Evolutionary conservation across 805 yeast species (phyloP).

Genomic region (Candida sonorensis): DNA sequence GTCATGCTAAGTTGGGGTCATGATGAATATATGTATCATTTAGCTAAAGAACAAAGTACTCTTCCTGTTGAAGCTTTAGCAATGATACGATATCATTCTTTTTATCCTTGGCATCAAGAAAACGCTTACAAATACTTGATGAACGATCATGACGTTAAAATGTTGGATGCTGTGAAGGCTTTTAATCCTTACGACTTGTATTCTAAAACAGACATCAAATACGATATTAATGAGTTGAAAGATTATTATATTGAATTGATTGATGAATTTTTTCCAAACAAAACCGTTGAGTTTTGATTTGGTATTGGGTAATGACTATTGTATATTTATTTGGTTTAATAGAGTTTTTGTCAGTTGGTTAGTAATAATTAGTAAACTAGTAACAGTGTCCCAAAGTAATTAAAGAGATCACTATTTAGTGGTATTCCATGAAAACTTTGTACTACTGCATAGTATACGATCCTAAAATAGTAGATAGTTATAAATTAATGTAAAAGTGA

Average conservation of each 20-base stretch:
- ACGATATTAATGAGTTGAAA: slow-evolving; percentile 43
- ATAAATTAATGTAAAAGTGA: too few relatives aligned
- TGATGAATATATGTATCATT: slow-evolving; percentile 71
- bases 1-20: slow-evolving; percentile 78
- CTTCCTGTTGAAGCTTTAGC: slow-evolving; percentile 63
- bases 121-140: slow-evolving; percentile 57
- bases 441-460: too few relatives aligned
- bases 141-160: slow-evolving; percentile 54
- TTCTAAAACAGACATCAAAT: slow-evolving; percentile 47
- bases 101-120: slow-evolving; percentile 73
- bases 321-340: not conserved
- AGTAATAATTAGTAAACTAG: too few relatives aligned
- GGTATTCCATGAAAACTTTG: too few relatives aligned
- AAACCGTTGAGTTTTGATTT: slow-evolving; percentile 45
- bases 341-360: too few relatives aligned
- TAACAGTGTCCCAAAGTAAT: too few relatives aligned
- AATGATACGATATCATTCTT: slow-evolving; percentile 69
- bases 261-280: slow-evolving; percentile 59
- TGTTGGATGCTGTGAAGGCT: slow-evolving; percentile 57
- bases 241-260: slow-evolving; percentile 57
- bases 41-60: slow-evolving; percentile 57
- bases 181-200: slow-evolving; percentile 66
- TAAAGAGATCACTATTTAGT: too few relatives aligned
- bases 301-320: not conserved
- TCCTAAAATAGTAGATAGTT: too few relatives aligned